Conservation (phyloP, 768 basidiomycete species). For the Leucogyrophana mollusca region DNA sequence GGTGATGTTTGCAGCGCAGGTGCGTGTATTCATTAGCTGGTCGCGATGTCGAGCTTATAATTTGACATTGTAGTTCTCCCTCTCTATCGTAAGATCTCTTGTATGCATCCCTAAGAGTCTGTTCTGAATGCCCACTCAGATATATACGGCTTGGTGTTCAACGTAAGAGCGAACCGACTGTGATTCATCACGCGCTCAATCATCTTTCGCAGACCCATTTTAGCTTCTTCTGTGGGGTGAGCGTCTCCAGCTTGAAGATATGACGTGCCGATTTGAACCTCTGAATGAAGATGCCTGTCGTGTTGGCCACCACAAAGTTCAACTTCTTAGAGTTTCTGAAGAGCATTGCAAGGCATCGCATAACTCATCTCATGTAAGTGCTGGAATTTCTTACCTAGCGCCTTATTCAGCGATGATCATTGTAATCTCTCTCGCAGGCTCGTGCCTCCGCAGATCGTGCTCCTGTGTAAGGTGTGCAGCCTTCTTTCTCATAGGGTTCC, state of each 20-base stretch:
- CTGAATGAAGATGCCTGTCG: constrained; percentile 44
- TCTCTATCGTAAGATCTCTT: constrained; percentile 50
- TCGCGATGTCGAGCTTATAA: not conserved
- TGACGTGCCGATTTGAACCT: too few relatives aligned
- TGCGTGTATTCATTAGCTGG: constrained; percentile 21
- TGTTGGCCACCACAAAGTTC: constrained; percentile 43
- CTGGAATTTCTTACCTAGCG: not conserved
- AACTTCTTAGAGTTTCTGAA: constrained; percentile 43
- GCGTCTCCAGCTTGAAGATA: constrained; percentile 18
- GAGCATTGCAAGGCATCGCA: constrained; percentile 42
- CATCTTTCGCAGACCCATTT: constrained; percentile 53
- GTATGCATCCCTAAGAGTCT: constrained; percentile 1
- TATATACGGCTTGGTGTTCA: constrained; percentile 66
- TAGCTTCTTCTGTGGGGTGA: constrained; percentile 52
- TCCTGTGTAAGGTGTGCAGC: constrained; percentile 45
- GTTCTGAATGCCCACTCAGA: constrained; percentile 38
- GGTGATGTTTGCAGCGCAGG: constrained; percentile 64
- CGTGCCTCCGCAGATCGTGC: constrained; percentile 49
- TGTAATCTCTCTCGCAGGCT: constrained; percentile 25
- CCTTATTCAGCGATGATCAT: not conserved
- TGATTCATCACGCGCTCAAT: too few relatives aligned
- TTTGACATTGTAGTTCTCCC: constrained; percentile 46
- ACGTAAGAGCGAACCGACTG: too few relatives aligned
- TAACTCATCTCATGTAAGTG: constrained; percentile 44
- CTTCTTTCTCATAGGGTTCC: not conserved